Base-by-base conservation (phyloP, 768 basidiomycete genomes). In the Serpula lacrymans region DNA sequence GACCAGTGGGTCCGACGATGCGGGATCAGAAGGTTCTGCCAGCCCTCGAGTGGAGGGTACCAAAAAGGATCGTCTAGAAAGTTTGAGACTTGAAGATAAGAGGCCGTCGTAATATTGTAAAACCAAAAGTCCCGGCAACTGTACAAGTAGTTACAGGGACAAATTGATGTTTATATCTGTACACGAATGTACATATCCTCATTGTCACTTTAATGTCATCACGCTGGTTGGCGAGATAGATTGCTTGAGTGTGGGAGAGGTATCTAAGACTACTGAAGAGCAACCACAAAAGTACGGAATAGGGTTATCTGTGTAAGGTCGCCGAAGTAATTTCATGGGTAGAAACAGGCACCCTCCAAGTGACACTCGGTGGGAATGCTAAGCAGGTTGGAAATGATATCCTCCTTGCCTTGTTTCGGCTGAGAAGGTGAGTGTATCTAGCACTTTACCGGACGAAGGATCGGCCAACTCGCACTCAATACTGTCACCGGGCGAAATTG, bases 391-490 rank as follows among this genome's bases (percentile, higher is more conserved):
- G 54, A 84, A 86, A 29, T 61, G 58, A 59, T 86, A 87, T 1
- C 91, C 89, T 11, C 85, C 84, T 40, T 74, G 63, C 39, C 95
- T 71, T 37, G 77, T 68, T 12, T 80, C 69, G 10, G 80, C 82
- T 12, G 71, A 67, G 52, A 95, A 88, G 31, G 77, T 62, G 29
- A 94, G 71, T 18, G 67, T 66, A 20, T 78, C 72, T 14, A 97
- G 62, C 35, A 77, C 65, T 41, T 79, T 70, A 20, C 79, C 75
- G 0, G 59, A 55, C 4, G 69, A 55, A 4, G 64, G 55, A 46
- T 83, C 80, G 4, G 75, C 66, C 34, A 98, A 62, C 3, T 72
- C 65, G 42, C 91, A 96, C 46, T 82, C 77, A 45, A 98, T 74
- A 21, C 69, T 73, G 65, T 98, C 93, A 0, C 89, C 90, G 2